phyloP scores from a whole-genome alignment of 2,329 filamentous ascomycete species.

The Fusarium nodosum region DNA sequence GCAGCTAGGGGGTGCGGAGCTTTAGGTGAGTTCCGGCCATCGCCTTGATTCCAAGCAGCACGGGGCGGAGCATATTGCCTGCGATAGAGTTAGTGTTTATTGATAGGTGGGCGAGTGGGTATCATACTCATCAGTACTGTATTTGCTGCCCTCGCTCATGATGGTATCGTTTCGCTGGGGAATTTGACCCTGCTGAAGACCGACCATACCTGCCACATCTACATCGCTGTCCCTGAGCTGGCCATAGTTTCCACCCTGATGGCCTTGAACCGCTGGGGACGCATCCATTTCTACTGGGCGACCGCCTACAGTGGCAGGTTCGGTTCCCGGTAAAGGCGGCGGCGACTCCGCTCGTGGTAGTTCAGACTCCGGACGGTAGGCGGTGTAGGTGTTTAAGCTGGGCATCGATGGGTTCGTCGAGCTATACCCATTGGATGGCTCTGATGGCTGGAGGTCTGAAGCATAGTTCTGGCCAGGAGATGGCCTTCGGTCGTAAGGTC shows the following conservation, averaged over 20 bases:
- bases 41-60: constrained; percentile 66
- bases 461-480: constrained; percentile 57
- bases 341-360: constrained; percentile 74
- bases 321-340: constrained; percentile 68
- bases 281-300: constrained; percentile 87
- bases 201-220: constrained; percentile 81
- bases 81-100: constrained; percentile 9
- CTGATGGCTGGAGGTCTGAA: constrained; percentile 58
- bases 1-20: constrained; percentile 61
- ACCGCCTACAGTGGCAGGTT: constrained; percentile 62
- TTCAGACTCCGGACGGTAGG: constrained; percentile 61
- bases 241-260: constrained; percentile 61
- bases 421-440: constrained; percentile 47
- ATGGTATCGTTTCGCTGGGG: constrained; percentile 63
- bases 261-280: constrained; percentile 60
- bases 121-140: constrained; percentile 77
- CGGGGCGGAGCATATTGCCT: constrained; percentile 69
- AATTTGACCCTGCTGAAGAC: constrained; percentile 70
- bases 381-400: constrained; percentile 58
- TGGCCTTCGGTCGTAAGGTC: constrained; percentile 57
- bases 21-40: constrained; percentile 60
- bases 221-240: constrained; percentile 73
- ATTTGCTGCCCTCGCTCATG: constrained; percentile 77
- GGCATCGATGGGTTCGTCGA: constrained; percentile 52
- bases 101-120: background rate